Conservation (phyloP, 2,329 filamentous ascomycete species). For the Dothistroma pini region DNA sequence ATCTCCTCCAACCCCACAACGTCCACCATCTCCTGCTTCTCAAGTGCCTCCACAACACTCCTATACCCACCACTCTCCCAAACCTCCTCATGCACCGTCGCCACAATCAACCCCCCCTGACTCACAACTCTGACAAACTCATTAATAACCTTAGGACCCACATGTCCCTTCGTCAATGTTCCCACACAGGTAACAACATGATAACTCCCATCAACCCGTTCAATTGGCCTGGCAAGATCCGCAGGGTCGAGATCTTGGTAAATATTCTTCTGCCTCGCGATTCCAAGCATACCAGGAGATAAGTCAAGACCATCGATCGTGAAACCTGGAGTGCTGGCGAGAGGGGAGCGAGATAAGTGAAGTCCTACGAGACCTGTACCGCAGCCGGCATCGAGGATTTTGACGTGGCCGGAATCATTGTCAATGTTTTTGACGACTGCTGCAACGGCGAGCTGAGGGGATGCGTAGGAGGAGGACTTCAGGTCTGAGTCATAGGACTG, state of each 20-base stretch:
- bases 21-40: conserved; percentile 8
- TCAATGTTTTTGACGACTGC: conserved; percentile 1
- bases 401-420: not conserved
- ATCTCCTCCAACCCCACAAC: conserved; percentile 12
- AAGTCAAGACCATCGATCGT: conserved; percentile 19
- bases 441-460: conserved; percentile 11
- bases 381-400: conserved; percentile 18
- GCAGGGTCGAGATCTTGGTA: conserved; percentile 14
- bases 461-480: conserved; percentile 7
- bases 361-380: conserved; percentile 17
- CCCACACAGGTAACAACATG: conserved; percentile 18
- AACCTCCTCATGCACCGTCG: conserved; percentile 19
- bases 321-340: not conserved
- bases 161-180: conserved; percentile 20
- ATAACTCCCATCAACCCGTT: conserved; percentile 15
- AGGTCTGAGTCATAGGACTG: conserved; percentile 12
- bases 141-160: conserved; percentile 10
- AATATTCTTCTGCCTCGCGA: conserved; percentile 10
- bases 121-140: conserved; percentile 17
- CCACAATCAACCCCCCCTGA: conserved; percentile 14
- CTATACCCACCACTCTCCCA: conserved; percentile 18
- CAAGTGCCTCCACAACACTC: conserved; percentile 10
- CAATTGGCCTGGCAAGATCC: conserved; percentile 15
- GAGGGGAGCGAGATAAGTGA: conserved; percentile 3
- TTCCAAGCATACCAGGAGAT: conserved; percentile 13